Evolutionary conservation across 2,329 filamentous ascomycete species (phyloP).

Genomic region (Alternaria longipes): DNA sequence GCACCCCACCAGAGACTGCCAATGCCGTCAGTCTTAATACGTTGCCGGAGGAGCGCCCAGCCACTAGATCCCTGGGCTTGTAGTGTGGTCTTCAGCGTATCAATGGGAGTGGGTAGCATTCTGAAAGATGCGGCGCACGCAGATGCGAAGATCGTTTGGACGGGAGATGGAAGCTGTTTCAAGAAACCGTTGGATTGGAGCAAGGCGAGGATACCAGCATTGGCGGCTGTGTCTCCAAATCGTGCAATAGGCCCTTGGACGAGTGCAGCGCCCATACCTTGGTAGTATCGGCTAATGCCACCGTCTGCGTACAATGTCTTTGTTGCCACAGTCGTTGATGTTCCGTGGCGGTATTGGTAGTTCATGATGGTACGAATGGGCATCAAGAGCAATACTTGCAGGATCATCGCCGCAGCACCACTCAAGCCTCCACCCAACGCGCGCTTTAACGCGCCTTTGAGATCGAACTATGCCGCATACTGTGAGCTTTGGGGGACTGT

Average conservation of each 20-base stretch:
- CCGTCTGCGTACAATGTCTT: conserved; percentile 39
- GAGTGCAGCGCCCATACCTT: conserved; percentile 36
- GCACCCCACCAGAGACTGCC: conserved; percentile 44
- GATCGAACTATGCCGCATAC: conserved; percentile 31
- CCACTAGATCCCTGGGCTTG: conserved; percentile 39
- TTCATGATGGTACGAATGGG: conserved; percentile 45
- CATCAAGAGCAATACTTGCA: conserved; percentile 43
- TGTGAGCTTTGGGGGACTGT: background rate
- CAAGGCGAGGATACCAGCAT: conserved; percentile 41
- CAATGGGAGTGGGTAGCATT: conserved; percentile 41
- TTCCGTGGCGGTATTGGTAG: conserved; percentile 44
- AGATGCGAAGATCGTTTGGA: conserved; percentile 42
- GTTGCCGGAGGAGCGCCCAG: conserved; percentile 32
- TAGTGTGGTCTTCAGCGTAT: conserved; percentile 41
- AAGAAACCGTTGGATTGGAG: conserved; percentile 39
- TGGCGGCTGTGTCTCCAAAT: conserved; percentile 43
- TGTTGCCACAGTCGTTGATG: conserved; percentile 34
- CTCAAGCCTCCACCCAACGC: conserved; percentile 42
- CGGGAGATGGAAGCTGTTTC: conserved; percentile 34
- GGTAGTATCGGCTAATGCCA: conserved; percentile 37
- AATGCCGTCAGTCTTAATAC: conserved; percentile 36
- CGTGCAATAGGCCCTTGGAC: conserved; percentile 41
- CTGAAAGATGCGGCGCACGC: conserved; percentile 37
- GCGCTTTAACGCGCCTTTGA: conserved; percentile 37
- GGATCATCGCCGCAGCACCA: conserved; percentile 42